A percentile compares a stretch with the other conserved stretches of the same genome.
These are phyloP conservation scores for Centella asiatica DNA, from an alignment of 129 eudicot species.

Conservation along the genomic window DNA sequence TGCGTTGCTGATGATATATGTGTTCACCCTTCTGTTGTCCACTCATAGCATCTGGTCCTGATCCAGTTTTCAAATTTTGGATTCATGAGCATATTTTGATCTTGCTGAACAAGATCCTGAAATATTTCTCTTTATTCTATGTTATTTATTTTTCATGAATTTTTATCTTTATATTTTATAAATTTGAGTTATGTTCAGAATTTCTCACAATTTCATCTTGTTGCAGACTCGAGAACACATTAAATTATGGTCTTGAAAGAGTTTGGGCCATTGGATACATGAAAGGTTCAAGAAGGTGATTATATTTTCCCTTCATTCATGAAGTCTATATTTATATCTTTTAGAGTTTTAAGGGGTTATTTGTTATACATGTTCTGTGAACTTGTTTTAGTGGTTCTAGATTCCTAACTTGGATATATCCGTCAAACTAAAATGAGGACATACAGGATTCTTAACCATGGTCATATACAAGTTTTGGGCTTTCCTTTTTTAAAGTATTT, in stretches of 20 bases:
- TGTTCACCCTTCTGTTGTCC: no score
- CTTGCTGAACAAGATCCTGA: no score
- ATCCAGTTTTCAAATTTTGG: no score
- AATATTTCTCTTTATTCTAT: no score
- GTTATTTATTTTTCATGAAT: no score
- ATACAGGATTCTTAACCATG: neutral
- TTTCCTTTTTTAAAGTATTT: neutral
- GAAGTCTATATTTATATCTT: neutral
- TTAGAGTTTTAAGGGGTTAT: neutral
- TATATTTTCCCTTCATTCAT: conserved; percentile 9
- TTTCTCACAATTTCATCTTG: conserved; percentile 4
- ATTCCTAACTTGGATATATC: neutral
- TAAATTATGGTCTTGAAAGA: conserved; percentile 90
- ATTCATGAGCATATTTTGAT: no score
- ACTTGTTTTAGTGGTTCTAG: neutral
- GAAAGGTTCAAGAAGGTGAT: conserved; percentile 87
- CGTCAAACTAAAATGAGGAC: neutral
- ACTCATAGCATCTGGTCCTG: no score
- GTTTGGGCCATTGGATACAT: conserved; percentile 94
- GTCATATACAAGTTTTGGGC: neutral
- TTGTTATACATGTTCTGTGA: neutral
- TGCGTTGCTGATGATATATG: no score
- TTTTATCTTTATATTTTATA: no score
- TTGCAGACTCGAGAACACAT: conserved; percentile 88
- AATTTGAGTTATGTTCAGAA: neutral